These are phyloP conservation scores for Pestalotiopsis sp. DNA, from an alignment of 2,329 filamentous ascomycete genomes.

Conservation along the genomic window DNA sequence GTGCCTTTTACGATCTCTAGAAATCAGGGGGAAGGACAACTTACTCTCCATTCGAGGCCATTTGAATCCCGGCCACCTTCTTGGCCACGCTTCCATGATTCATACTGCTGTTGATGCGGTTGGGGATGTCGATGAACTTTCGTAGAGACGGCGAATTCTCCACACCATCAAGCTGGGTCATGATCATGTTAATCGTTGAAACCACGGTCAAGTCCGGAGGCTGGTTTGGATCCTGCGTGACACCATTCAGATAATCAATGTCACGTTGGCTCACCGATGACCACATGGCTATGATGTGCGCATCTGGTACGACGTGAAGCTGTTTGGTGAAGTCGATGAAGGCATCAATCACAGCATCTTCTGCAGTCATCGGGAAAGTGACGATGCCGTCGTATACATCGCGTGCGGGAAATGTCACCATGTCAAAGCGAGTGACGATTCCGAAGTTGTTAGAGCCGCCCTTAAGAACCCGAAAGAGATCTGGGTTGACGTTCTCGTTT, in stretches of 20 bases:
- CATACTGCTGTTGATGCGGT: slow-evolving; percentile 10
- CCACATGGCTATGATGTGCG: slow-evolving; percentile 14
- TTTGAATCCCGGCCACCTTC: slow-evolving; percentile 7
- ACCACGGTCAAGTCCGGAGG: slow-evolving; percentile 14
- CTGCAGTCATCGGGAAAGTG: slow-evolving; percentile 12
- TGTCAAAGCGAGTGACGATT: slow-evolving; percentile 20
- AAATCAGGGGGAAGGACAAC: neutral
- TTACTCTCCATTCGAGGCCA: slow-evolving; percentile 6
- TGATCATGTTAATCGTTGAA: slow-evolving; percentile 3
- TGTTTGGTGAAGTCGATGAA: slow-evolving; percentile 19
- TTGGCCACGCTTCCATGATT: slow-evolving; percentile 10
- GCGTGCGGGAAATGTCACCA: slow-evolving; percentile 19
- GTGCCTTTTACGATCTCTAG: no score
- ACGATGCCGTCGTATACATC: slow-evolving; percentile 21
- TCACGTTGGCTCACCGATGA: slow-evolving; percentile 5
- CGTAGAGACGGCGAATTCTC: slow-evolving; percentile 5
- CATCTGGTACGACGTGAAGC: neutral
- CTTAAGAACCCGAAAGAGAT: slow-evolving; percentile 15
- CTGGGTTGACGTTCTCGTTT: slow-evolving; percentile 11
- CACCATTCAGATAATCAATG: slow-evolving; percentile 9
- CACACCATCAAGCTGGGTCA: slow-evolving; percentile 11
- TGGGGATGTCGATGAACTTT: slow-evolving; percentile 11
- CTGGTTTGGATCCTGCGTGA: slow-evolving; percentile 3
- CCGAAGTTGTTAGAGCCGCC: slow-evolving; percentile 18
- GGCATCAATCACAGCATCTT: slow-evolving; percentile 18